These are phyloP conservation scores for Rhypophila decipiens DNA, from an alignment of 495 filamentous ascomycete species.

Conservation along the genomic window DNA sequence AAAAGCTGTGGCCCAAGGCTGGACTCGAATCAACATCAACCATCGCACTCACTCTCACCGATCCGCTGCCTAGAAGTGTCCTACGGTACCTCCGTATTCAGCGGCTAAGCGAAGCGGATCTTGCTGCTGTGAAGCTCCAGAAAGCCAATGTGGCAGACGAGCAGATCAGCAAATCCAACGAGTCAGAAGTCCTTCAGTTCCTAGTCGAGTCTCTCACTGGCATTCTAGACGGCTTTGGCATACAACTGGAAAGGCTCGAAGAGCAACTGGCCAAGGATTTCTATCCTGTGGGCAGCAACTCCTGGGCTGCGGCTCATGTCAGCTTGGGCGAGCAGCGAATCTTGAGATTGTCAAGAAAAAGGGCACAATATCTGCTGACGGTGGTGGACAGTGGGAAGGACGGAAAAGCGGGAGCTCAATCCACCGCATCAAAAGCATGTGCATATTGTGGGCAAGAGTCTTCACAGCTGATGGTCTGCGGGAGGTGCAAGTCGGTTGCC, in stretches of 20 bases:
- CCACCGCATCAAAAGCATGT: constrained; percentile 4
- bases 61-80: constrained; percentile 25
- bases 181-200: constrained; percentile 22
- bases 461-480: constrained; percentile 22
- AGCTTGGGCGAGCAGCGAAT: constrained; percentile 30
- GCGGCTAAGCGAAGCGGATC: constrained; percentile 19
- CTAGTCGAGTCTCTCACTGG: constrained; percentile 20
- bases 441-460: constrained; percentile 21
- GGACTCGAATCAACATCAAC: constrained; percentile 24
- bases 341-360: constrained; percentile 28
- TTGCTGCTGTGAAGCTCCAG: constrained; percentile 10
- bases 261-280: constrained; percentile 26
- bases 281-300: constrained; percentile 24
- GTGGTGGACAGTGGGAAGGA: constrained; percentile 21
- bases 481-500: constrained; percentile 21
- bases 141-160: not conserved
- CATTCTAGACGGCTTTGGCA: constrained; percentile 25
- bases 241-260: constrained; percentile 25
- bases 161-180: constrained; percentile 24
- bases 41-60: constrained; percentile 25
- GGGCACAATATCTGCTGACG: constrained; percentile 22
- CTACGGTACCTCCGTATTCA: constrained; percentile 27
- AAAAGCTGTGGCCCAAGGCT: constrained; percentile 25
- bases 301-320: constrained; percentile 30
- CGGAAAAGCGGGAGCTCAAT: not conserved